These are phyloP conservation scores for Penicillium freii DNA, from an alignment of 2,329 filamentous ascomycete species.

Conservation along the genomic window DNA sequence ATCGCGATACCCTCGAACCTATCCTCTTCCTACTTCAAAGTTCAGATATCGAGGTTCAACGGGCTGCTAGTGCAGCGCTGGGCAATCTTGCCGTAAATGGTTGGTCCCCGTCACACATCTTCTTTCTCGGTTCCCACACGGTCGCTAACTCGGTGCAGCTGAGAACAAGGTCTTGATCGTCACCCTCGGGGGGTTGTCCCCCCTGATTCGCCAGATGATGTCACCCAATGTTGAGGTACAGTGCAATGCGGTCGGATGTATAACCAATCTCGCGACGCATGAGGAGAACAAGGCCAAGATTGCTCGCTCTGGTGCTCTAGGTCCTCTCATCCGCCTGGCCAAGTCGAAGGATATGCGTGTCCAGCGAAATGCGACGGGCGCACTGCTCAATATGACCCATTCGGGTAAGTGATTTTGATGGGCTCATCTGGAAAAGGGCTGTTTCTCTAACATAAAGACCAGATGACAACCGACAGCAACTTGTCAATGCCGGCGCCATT, in stretches of 20 bases:
- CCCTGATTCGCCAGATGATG: slow-evolving; percentile 97
- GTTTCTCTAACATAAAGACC: slow-evolving; percentile 24
- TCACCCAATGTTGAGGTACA: slow-evolving; percentile 97
- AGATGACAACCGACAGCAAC: slow-evolving; percentile 97
- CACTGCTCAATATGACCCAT: slow-evolving; percentile 97
- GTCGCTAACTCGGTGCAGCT: slow-evolving; percentile 60
- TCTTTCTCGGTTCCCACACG: slow-evolving; percentile 12
- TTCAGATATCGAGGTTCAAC: slow-evolving; percentile 92
- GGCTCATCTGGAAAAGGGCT: background rate
- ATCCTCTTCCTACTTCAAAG: slow-evolving; percentile 95
- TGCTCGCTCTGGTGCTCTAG: slow-evolving; percentile 86
- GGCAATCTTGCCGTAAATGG: slow-evolving; percentile 97
- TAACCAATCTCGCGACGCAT: slow-evolving; percentile 95
- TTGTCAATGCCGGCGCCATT: slow-evolving; percentile 96
- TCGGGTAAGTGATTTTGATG: slow-evolving; percentile 65
- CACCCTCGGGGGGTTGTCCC: slow-evolving; percentile 80
- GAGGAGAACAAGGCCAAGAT: slow-evolving; percentile 99
- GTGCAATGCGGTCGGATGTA: slow-evolving; percentile 98
- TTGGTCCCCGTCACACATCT: slow-evolving; percentile 40
- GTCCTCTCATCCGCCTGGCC: slow-evolving; percentile 83
- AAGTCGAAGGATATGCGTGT: slow-evolving; percentile 99
- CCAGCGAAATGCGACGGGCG: slow-evolving; percentile 94
- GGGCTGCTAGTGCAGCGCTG: slow-evolving; percentile 90
- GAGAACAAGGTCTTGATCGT: slow-evolving; percentile 99
- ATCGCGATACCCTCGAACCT: slow-evolving; percentile 89